Base-by-base conservation (phyloP, 2,329 filamentous ascomycete species). In the Pseudocercospora vitis region DNA sequence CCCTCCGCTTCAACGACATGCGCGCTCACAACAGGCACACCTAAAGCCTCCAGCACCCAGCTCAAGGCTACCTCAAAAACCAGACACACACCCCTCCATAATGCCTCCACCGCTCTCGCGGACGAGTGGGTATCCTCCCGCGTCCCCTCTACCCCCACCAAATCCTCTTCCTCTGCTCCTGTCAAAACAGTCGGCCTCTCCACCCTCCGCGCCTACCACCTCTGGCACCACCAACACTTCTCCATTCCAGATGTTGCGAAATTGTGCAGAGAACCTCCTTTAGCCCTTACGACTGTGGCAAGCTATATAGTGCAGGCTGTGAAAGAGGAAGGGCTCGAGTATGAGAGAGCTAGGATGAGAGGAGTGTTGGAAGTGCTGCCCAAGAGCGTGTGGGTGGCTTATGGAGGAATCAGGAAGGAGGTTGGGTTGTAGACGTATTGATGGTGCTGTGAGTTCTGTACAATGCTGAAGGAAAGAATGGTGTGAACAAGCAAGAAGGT, bases 151-250 rank as follows among this genome's bases (percentile, higher is more conserved):
- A 35, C 52, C 6, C 45, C 52, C 5, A 37, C n/a, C n/a, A n/a
- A n/a, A n/a, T n/a, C n/a, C n/a, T n/a, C 42, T 2, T 7, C 32
- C 7, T 35, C 32, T 16, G 33, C 33, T 16, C 35, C 51, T 2
- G 48, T 26, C 39, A 28, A 4, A 19, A 52, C 28, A 47, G 46
- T 55, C 24, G 52, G 42, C 21, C 44, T 16, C 23, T 40, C 53
- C 14, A 52, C 45, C 26, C 50, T 66, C 40, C 77, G 82, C 11
- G 76, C 83, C 1, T 89, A 88, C 63, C 81, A 78, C 58, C 69
- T 89, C 16, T 89, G 86, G 86, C 74, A 83, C 50, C 77, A 83
- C 52, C 67, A 76, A 6, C 71, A 74, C 9, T 71, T 87, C 14
- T 59, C 67, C 0, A 73, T 83, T 0, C 63, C 70, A 0, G 70